Conservation (phyloP, 2,329 filamentous ascomycete species). For the Claviceps spartinae region DNA sequence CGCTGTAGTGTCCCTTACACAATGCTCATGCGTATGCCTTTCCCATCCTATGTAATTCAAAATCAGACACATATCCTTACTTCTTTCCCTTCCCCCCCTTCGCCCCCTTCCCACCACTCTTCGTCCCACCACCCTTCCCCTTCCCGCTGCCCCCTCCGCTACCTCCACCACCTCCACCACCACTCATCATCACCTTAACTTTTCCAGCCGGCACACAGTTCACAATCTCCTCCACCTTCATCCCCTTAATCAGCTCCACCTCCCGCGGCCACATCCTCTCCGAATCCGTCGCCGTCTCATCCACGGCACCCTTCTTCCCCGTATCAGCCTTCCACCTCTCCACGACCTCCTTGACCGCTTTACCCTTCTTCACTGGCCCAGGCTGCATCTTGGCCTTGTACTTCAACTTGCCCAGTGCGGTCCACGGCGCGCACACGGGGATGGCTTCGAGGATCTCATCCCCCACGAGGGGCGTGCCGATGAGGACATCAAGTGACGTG, state of each 20-base stretch:
- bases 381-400: conserved; percentile 95
- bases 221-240: conserved; percentile 71
- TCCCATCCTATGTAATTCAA: not conserved
- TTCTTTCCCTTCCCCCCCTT: not conserved
- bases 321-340: conserved; percentile 62
- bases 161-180: conserved; percentile 26
- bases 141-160: conserved; percentile 22
- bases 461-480: conserved; percentile 64
- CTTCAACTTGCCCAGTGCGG: conserved; percentile 56
- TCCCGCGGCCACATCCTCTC: conserved; percentile 79
- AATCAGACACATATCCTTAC: not conserved
- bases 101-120: conserved; percentile 16
- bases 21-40: too few relatives aligned
- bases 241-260: conserved; percentile 66
- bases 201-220: conserved; percentile 71
- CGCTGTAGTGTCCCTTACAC: too few relatives aligned
- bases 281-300: conserved; percentile 45
- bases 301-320: conserved; percentile 41
- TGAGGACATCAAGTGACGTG: conserved; percentile 52
- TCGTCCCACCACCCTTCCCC: conserved; percentile 5
- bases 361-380: conserved; percentile 81
- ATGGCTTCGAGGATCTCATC: conserved; percentile 67
- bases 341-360: conserved; percentile 84
- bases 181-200: conserved; percentile 63
- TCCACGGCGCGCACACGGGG: conserved; percentile 52